phyloP scores from a whole-genome alignment of 768 basidiomycete species.

The Baorangia bicolor region DNA sequence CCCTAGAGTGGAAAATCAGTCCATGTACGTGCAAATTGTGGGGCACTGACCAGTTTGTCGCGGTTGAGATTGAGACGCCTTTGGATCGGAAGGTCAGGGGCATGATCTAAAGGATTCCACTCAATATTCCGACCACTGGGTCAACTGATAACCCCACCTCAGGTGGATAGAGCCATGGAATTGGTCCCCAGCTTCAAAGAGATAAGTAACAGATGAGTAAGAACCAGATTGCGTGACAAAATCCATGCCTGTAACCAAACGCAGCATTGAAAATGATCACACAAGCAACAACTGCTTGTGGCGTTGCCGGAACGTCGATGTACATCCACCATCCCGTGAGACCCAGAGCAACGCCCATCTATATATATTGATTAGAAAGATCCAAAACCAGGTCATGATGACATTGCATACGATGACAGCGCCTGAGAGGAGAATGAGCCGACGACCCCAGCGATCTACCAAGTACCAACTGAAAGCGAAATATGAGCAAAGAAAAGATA shows the following conservation, averaged over 20 bases:
- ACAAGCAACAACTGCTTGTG: slow-evolving; percentile 81
- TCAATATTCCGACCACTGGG: not conserved
- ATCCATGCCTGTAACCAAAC: slow-evolving; percentile 76
- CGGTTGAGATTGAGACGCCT: slow-evolving; percentile 93
- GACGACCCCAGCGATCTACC: slow-evolving; percentile 88
- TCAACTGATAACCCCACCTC: slow-evolving; percentile 47
- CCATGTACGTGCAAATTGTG: not conserved
- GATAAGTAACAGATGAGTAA: too few relatives aligned
- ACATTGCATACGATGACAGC: slow-evolving; percentile 63
- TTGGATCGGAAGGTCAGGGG: slow-evolving; percentile 87
- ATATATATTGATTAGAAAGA: slow-evolving; percentile 1
- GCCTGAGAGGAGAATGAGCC: slow-evolving; percentile 83
- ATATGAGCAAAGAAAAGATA: slow-evolving; percentile 7
- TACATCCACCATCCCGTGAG: slow-evolving; percentile 94
- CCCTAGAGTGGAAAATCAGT: slow-evolving; percentile 35
- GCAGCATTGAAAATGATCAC: slow-evolving; percentile 94
- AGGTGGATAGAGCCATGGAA: slow-evolving; percentile 88
- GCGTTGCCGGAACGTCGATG: slow-evolving; percentile 81
- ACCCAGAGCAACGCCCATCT: slow-evolving; percentile 83
- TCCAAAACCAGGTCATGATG: not conserved
- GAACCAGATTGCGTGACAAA: not conserved
- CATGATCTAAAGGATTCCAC: slow-evolving; percentile 63
- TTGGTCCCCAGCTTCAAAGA: slow-evolving; percentile 67
- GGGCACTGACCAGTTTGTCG: slow-evolving; percentile 61
- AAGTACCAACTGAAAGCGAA: slow-evolving; percentile 74